These are phyloP conservation scores for Bacidia gigantensis DNA, from an alignment of 495 filamentous ascomycete genomes.

Conservation along the genomic window DNA sequence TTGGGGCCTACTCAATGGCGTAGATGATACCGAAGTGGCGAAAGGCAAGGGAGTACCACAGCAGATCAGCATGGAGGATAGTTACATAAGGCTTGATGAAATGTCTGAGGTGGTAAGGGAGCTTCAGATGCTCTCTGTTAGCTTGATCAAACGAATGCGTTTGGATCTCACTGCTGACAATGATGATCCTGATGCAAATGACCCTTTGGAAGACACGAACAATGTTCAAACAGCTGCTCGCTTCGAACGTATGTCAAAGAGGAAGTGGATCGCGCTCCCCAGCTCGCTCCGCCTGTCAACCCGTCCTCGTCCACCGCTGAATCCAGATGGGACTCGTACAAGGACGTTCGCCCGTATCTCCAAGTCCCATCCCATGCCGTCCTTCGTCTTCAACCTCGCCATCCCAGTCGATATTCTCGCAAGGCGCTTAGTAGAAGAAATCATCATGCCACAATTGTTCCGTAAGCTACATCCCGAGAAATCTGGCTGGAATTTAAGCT, in stretches of 20 bases:
- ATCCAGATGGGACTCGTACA: conserved; percentile 36
- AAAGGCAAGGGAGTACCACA: conserved; percentile 59
- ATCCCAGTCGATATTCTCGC: conserved; percentile 42
- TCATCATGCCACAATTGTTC: conserved; percentile 53
- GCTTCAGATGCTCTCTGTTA: conserved; percentile 46
- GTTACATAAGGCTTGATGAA: conserved; percentile 55
- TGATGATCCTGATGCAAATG: conserved; percentile 11
- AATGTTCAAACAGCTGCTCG: neutral
- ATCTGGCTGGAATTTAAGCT: conserved; percentile 59
- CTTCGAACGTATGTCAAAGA: neutral
- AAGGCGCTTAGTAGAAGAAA: conserved; percentile 55
- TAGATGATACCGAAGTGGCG: conserved; percentile 48
- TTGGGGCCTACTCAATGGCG: conserved; percentile 67
- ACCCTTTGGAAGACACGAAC: conserved; percentile 8
- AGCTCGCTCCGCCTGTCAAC: conserved; percentile 67
- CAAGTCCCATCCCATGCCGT: conserved; percentile 51
- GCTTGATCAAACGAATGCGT: conserved; percentile 66
- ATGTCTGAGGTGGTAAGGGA: conserved; percentile 48
- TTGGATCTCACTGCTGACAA: conserved; percentile 47
- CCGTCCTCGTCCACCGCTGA: conserved; percentile 43
- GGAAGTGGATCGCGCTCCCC: conserved; percentile 53
- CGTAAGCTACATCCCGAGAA: conserved; percentile 55
- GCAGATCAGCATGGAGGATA: conserved; percentile 92
- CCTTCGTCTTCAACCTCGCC: conserved; percentile 51
- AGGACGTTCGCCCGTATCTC: conserved; percentile 50